Evolutionary conservation across 805 yeast genomes (phyloP).

Genomic region (Monosporozyma unispora): DNA sequence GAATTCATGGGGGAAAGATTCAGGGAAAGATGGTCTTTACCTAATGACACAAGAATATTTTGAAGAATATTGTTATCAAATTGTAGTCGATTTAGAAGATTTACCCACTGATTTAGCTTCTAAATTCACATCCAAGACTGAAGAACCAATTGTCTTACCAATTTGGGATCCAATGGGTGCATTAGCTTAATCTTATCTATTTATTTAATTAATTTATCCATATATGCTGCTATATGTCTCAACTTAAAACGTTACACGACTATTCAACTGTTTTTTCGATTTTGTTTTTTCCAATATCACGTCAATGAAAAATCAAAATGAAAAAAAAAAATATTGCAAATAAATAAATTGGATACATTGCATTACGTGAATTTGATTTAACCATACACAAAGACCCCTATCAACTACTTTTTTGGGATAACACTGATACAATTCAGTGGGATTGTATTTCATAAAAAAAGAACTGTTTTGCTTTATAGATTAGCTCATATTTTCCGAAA

Average conservation of each 20-base stretch:
- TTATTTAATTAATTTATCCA: neutral
- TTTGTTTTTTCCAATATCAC: neutral
- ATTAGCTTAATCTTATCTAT: slow-evolving; percentile 33
- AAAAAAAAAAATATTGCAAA: no score
- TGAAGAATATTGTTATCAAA: slow-evolving; percentile 66
- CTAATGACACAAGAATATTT: slow-evolving; percentile 68
- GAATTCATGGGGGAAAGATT: slow-evolving; percentile 68
- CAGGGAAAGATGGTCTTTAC: slow-evolving; percentile 59
- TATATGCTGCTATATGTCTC: neutral
- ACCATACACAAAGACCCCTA: no score
- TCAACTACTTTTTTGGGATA: no score
- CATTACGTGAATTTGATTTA: no score
- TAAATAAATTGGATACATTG: no score
- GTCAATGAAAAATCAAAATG: no score
- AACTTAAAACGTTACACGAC: no score
- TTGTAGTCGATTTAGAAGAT: slow-evolving; percentile 49
- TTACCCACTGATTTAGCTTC: slow-evolving; percentile 35
- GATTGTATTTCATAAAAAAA: no score
- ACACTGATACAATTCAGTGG: no score
- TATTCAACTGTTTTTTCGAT: no score
- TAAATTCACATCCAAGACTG: slow-evolving; percentile 32
- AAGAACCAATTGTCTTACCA: slow-evolving; percentile 49
- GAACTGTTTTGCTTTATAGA: no score
- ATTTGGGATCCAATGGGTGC: slow-evolving; percentile 81
- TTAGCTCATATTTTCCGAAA: no score